Evolutionary conservation across 2,329 filamentous ascomycete species (phyloP), one percentile per base, ranked within the genome.

Genomic region (Pseudodiploospora longispora): DNA sequence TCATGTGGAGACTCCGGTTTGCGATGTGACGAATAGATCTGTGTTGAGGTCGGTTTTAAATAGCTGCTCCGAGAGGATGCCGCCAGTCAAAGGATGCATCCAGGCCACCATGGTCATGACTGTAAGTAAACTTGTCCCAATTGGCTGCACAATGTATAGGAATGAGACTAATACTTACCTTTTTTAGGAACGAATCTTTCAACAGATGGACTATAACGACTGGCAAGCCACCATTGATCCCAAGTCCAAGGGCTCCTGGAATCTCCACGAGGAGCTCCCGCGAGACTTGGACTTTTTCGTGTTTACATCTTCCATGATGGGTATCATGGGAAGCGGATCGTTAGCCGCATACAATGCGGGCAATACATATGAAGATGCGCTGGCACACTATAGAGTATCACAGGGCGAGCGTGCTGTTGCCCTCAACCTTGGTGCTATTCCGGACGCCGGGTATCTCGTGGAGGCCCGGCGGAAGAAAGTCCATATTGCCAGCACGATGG

Each of bases 281-380:
- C 28, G 6, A 4, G 38, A 49, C 0, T 42, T 68, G 0, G 64
- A 68, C 46, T 66, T 72, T 52, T 71, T 66, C 49, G 43, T 63
- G 28, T 48, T 61, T 42, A 49, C 64, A 0, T 63, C 63, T 3
- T 69, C 67, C 4, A 42, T 63, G 29, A 54, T 57, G 0, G 61
- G 61, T 7, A 50, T 66, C 6, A 38, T 61, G 4, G 67, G 65
- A 0, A 53, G 58, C 9, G 46, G 55, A 3, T 54, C 52, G 1
- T 66, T 68, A 35, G 57, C 60, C 32, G 70, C 69, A 46, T 74
- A 74, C 46, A 52, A 63, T 0, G 62, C 56, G 0, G 63, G 59
- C 1, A 56, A 56, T 12, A 46, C 58, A 0, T 68, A 59, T 47
- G 60, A 63, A 5, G 54, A 56, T 28, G 50, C 55, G 0, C 49